Percentiles rank a stretch among this genome's conserved stretches.
Conservation (phyloP, 2,329 filamentous ascomycete species). For the Pseudopithomyces maydicus region DNA sequence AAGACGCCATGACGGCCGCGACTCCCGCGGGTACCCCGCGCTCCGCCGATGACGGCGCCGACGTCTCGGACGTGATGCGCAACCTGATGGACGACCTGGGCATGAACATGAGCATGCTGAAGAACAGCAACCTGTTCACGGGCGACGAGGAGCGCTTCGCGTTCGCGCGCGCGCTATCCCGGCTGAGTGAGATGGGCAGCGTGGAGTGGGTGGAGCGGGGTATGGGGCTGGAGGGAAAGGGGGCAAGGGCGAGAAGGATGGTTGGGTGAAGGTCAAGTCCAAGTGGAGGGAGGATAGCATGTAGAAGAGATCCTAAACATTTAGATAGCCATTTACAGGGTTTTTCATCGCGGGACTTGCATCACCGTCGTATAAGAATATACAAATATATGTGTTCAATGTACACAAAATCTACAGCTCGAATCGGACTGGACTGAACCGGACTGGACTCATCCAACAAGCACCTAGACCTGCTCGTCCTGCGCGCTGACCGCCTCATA, state of each 20-base stretch:
- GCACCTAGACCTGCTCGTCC: constrained; percentile 24
- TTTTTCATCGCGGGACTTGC: too few species aligned
- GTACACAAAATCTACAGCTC: too few species aligned
- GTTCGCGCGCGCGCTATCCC: constrained; percentile 84
- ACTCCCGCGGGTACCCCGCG: constrained; percentile 34
- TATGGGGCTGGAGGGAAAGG: constrained; percentile 66
- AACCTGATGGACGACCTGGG: constrained; percentile 87
- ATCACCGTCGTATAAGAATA: too few species aligned
- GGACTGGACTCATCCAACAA: neutral
- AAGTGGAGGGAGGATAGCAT: constrained; percentile 62
- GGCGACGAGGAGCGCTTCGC: constrained; percentile 97
- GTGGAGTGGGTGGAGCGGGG: constrained; percentile 92
- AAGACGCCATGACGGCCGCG: constrained; percentile 48
- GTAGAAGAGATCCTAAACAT: constrained; percentile 19
- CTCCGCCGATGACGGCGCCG: constrained; percentile 51
- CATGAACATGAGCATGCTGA: constrained; percentile 81
- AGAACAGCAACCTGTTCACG: constrained; percentile 83
- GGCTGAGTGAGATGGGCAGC: constrained; percentile 91
- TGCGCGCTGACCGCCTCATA: constrained; percentile 64
- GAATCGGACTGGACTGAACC: neutral
- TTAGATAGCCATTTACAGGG: too few species aligned
- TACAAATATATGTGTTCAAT: too few species aligned
- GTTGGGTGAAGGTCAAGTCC: constrained; percentile 69
- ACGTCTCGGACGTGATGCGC: constrained; percentile 72
- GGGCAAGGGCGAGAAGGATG: constrained; percentile 68